phyloP scores from a whole-genome alignment of 768 basidiomycete species.

The Coprinopsis marcescibilis region DNA sequence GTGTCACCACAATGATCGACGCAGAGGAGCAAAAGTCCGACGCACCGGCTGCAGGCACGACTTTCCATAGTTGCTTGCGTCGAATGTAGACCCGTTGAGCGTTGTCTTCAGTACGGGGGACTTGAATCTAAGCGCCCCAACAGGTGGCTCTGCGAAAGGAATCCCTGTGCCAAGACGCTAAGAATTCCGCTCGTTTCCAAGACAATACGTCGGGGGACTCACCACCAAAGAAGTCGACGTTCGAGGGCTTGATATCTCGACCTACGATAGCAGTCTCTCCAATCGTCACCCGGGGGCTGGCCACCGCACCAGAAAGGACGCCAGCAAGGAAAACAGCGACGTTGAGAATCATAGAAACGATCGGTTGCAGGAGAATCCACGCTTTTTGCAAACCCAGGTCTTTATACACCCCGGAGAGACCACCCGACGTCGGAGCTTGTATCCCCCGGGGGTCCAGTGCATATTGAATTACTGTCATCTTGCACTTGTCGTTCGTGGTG shows the following conservation, averaged over 20 bases:
- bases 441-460: too few relatives aligned
- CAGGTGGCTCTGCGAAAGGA: slow-evolving; percentile 49
- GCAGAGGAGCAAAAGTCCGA: neutral
- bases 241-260: slow-evolving; percentile 21
- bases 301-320: too few relatives aligned
- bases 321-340: too few relatives aligned
- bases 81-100: slow-evolving; percentile 26
- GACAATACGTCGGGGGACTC: slow-evolving; percentile 2
- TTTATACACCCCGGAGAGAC: too few relatives aligned
- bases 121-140: slow-evolving; percentile 41
- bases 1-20: too few relatives aligned
- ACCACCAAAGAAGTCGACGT: slow-evolving; percentile 45
- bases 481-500: too few relatives aligned
- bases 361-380: too few relatives aligned
- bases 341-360: too few relatives aligned
- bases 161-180: slow-evolving; percentile 31
- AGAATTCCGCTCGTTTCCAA: neutral
- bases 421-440: too few relatives aligned
- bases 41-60: slow-evolving; percentile 45
- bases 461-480: too few relatives aligned
- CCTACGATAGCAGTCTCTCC: slow-evolving; percentile 34
- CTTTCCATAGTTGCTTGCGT: slow-evolving; percentile 42
- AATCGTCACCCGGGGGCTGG: too few relatives aligned
- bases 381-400: too few relatives aligned
- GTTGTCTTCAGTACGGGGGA: slow-evolving; percentile 41